Evolutionary conservation across 1,139 yeast genomes (phyloP), one percentile per base, ranked within the genome.

Genomic region (Geotrichum aggregatum): DNA sequence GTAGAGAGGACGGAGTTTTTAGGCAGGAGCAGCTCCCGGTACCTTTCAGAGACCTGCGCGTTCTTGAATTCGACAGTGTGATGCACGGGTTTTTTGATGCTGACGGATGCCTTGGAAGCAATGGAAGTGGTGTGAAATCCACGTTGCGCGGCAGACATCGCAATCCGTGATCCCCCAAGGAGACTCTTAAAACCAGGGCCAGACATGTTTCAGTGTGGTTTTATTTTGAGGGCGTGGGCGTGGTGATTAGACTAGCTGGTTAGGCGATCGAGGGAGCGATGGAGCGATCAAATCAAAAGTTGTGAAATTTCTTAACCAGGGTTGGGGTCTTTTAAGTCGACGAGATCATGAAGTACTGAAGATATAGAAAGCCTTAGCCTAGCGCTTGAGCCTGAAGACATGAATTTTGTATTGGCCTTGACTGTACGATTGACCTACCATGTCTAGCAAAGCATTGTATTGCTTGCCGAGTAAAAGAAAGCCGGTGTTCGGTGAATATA

Each of bases 51-150:
- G 73, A 70, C 66, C 56, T 79, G 79, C 30, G 82, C 72, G 69
- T 92, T 92, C 61, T 79, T 77, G 63, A 87, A 81, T 60, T 79
- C 80, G 52, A 92, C 87, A 57, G 82, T 77, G 69, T 92, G 98
- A 68, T 92, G 98, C 16, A 91, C 95, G 2, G 98, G 98, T 50
- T 83, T 79, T 34, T 87, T 91, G 44, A 87, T 78, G 46, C 94
- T 84, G 31, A 69, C 69, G 38, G 71, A 95, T 7, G 88, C 78
- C 63, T 81, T 86, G 35, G 56, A 47, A 21, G 46, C 59, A 1
- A 46, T 16, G 14, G 61, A 52, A 18, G 63, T 45, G 36, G 64
- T 49, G 47, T 57, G 16, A 76, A 65, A 54, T 8, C 53, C 53
- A 44, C 41, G 47, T 10, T 10, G 18, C 11, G n/a, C 11, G 11